Evolutionary conservation across 2,329 filamentous ascomycete species (phyloP).

Genomic region (Tolypocladium paradoxum): DNA sequence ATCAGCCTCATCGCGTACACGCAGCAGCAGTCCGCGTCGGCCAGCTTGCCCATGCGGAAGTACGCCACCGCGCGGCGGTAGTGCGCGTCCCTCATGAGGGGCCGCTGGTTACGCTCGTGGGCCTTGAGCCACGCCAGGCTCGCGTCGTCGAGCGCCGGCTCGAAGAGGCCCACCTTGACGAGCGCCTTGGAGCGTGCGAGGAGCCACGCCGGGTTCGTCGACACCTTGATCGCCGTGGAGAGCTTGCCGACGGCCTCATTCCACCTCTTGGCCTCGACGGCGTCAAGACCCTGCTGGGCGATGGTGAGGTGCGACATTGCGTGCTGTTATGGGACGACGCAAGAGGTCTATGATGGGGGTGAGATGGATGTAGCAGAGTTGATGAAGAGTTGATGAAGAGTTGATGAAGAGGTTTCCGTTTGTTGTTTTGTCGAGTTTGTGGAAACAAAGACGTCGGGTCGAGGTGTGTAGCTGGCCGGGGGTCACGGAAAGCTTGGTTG

Average conservation of each 20-base stretch:
- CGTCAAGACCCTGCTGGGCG: slow-evolving; percentile 52
- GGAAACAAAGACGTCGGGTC: not conserved
- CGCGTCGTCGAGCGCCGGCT: slow-evolving; percentile 58
- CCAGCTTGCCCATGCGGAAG: slow-evolving; percentile 58
- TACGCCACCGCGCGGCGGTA: slow-evolving; percentile 68
- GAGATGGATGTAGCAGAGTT: not conserved
- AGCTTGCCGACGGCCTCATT: slow-evolving; percentile 56
- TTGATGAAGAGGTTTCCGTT: not conserved
- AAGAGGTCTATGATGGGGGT: not conserved
- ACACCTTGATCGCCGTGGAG: slow-evolving; percentile 54
- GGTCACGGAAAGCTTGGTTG: not conserved
- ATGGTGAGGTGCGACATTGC: slow-evolving; percentile 41
- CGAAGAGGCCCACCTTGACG: slow-evolving; percentile 49
- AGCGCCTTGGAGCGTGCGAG: slow-evolving; percentile 73
- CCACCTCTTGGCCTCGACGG: slow-evolving; percentile 54
- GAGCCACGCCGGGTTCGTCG: slow-evolving; percentile 65
- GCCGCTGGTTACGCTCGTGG: slow-evolving; percentile 57
- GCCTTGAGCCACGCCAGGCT: slow-evolving; percentile 54
- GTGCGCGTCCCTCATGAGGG: slow-evolving; percentile 71
- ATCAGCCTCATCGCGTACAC: slow-evolving; percentile 38
- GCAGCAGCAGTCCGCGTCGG: slow-evolving; percentile 65
- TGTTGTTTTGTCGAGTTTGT: not conserved
- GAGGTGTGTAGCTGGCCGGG: not conserved
- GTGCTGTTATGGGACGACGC: not conserved
- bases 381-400: not conserved